Conservation (phyloP, 192 early-diverging fungal species). For the Umbelopsis sp. region DNA sequence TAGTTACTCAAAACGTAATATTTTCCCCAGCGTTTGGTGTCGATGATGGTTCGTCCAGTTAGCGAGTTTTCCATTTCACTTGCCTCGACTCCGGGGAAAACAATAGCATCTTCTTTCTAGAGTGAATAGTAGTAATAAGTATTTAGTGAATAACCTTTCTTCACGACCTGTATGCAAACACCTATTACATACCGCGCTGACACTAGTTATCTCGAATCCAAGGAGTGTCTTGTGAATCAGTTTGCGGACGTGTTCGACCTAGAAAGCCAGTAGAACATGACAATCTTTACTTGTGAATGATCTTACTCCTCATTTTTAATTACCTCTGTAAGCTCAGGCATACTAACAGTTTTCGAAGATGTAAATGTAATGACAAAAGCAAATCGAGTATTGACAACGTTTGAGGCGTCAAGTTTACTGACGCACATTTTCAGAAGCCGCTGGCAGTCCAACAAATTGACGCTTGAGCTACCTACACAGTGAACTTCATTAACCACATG, state of each 20-base stretch:
- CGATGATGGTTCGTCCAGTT: slow-evolving; percentile 51
- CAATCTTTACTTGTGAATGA: neutral
- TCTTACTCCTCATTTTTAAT: neutral
- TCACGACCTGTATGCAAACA: too few species aligned
- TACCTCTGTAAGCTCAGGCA: slow-evolving; percentile 42
- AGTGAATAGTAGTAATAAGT: neutral
- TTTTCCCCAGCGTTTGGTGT: slow-evolving; percentile 75
- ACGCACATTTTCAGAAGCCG: slow-evolving; percentile 3
- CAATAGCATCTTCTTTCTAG: slow-evolving; percentile 45
- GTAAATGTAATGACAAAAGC: neutral
- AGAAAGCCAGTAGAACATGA: slow-evolving; percentile 43
- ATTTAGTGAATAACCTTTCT: too few species aligned
- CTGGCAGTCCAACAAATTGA: neutral
- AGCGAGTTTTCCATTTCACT: slow-evolving; percentile 43
- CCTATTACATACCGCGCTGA: slow-evolving; percentile 40
- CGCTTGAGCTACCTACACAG: too few species aligned
- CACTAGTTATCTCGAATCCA: slow-evolving; percentile 48
- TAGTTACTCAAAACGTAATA: slow-evolving; percentile 59
- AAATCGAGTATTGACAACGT: neutral
- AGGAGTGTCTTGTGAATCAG: slow-evolving; percentile 55
- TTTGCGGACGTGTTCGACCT: slow-evolving; percentile 70
- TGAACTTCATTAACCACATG: neutral
- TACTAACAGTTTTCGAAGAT: neutral
- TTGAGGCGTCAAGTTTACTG: neutral
- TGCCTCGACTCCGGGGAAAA: slow-evolving; percentile 42